Base-by-base conservation (phyloP, 2,329 filamentous ascomycete genomes). In the Phialemoniopsis sp. region DNA sequence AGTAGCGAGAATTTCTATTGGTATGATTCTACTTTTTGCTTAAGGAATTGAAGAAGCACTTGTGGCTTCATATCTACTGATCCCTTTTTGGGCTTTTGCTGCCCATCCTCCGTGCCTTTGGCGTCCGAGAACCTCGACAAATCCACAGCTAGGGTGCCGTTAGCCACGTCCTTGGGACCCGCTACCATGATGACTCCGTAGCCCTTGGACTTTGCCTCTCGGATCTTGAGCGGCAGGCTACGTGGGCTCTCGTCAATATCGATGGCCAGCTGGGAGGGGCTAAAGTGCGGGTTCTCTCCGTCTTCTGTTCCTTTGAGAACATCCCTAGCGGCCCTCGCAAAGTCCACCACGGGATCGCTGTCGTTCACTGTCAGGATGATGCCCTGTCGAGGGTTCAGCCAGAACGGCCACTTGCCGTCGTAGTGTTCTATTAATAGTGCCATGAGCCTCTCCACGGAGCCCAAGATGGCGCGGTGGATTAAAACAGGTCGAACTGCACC, bases 401-500 rank as follows among this genome's bases (percentile, higher is more conserved):
- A 95, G 58, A 95, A 91, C 4, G 89, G 89, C 79, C 87, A 94
- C 42, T 74, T 76, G 13, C 87, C 87, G 41, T 83, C 73, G 51
- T 90, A 88, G 48, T 87, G 84, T 61, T 95, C 89, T 40, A 93
- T 90, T 31, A 95, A 63, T 13, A 95, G 70, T 4, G 89, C 89
- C 74, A 95, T 83, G 45, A 95, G 80, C 34, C 89, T 77, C 62
- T 95, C 89, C 5, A 94, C 75, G 0, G 87, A 93, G 13, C 89
- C 89, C 37, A 94, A 73, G 29, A 95, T 85, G 13, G 89, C 89
- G 36, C 89, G 80, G 57, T 95, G 89, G 37, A 95, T 83, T 55
- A 95, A 76, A 29, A 95, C 88, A 0, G 89, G 89, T 2, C 67
- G 72, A 4, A 84, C 83, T 2, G 70, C 67, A 14, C 82, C 84